phyloP scores from a whole-genome alignment of 345 rosid species.

The Dimocarpus longan region DNA sequence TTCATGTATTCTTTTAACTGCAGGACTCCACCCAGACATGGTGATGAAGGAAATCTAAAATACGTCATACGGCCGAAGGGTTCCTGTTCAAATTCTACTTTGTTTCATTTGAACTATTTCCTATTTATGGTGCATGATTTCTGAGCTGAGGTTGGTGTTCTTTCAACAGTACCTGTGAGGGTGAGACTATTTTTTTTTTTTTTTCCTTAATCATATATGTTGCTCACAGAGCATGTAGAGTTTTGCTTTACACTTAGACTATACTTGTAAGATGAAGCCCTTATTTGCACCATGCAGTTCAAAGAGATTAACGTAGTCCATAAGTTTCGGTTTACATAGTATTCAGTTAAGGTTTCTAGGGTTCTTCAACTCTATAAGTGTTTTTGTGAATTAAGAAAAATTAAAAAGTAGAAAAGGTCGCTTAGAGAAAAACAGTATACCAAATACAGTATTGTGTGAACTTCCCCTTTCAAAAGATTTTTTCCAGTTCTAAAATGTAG shows the following conservation, averaged over 20 bases:
- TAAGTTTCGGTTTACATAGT: background rate
- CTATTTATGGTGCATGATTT: conserved; percentile 7
- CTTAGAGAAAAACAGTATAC: too few species aligned
- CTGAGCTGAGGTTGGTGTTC: conserved; percentile 12
- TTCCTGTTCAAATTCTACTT: conserved; percentile 20
- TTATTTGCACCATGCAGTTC: background rate
- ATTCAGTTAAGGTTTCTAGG: background rate
- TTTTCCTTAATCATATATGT: background rate
- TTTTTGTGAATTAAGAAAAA: background rate
- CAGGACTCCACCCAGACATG: conserved; percentile 80
- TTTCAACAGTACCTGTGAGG: background rate
- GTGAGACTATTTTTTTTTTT: background rate
- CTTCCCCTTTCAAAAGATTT: background rate
- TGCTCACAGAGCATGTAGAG: too few species aligned
- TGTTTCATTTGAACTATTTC: conserved; percentile 7
- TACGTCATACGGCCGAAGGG: conserved; percentile 87
- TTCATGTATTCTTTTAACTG: conserved; percentile 23
- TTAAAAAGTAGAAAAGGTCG: too few species aligned
- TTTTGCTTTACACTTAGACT: background rate
- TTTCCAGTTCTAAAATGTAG: background rate
- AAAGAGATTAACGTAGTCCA: background rate
- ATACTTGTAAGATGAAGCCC: background rate
- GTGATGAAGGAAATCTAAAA: conserved; percentile 82
- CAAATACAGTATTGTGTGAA: background rate
- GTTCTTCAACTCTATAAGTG: background rate